Evolutionary conservation across 2,329 filamentous ascomycete genomes (phyloP).

Genomic region (Alternaria solani): DNA sequence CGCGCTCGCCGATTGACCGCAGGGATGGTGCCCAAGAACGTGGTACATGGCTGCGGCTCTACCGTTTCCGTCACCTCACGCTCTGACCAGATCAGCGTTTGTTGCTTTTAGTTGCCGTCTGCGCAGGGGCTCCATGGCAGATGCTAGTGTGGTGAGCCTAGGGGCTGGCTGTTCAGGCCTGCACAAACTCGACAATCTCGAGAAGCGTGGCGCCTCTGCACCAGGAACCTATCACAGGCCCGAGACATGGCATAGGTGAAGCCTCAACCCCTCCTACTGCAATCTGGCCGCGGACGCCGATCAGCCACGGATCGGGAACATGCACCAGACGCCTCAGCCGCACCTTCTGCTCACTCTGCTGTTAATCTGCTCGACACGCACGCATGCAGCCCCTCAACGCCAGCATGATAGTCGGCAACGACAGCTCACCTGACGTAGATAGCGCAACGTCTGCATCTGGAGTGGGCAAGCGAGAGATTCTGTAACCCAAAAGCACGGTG

Average conservation of each 20-base stretch:
- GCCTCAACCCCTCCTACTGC: conserved; percentile 12
- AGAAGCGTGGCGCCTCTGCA: conserved; percentile 12
- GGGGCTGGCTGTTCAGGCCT: conserved; percentile 22
- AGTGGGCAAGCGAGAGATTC: conserved; percentile 1
- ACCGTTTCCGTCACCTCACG: conserved; percentile 26
- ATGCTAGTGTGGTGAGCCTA: conserved; percentile 25
- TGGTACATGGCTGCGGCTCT: conserved; percentile 31
- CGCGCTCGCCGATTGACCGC: conserved; percentile 24
- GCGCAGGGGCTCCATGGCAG: conserved; percentile 29
- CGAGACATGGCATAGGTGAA: conserved; percentile 6
- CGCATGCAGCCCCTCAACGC: conserved; percentile 5
- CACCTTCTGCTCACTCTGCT: conserved; percentile 2
- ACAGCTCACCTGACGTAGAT: not conserved
- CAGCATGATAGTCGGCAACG: not conserved
- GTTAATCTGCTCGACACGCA: not conserved
- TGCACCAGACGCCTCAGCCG: conserved; percentile 18
- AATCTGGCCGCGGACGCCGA: conserved; percentile 22
- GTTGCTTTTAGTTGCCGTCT: conserved; percentile 27
- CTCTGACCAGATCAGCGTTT: conserved; percentile 27
- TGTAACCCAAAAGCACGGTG: conserved; percentile 3
- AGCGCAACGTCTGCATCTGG: conserved; percentile 1
- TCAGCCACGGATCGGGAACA: conserved; percentile 10
- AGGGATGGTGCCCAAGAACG: conserved; percentile 32
- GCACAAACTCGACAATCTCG: conserved; percentile 19
- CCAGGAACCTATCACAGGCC: conserved; percentile 17